Base-by-base conservation (phyloP, 148 eudicot genomes). In the Amaranthus hypochondriacus region DNA sequence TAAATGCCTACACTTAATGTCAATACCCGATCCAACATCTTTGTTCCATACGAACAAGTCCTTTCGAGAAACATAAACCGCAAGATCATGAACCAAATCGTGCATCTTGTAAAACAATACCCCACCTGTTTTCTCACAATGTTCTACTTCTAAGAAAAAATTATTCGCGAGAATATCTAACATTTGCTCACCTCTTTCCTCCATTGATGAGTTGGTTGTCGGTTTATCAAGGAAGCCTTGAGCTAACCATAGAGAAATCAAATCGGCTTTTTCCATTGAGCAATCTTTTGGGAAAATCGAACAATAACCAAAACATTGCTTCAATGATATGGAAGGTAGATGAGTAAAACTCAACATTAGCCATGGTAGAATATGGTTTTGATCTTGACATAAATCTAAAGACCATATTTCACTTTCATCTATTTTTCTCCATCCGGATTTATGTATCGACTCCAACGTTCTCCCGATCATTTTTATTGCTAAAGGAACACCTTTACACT, bases 401-500 rank as follows among this genome's bases (percentile, higher is more conserved):
- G 56, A 42, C 71, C 75, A 77, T 1, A 64, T 0, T 4, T 71
- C 49, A 42, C 69, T 68, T n/a, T 52, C 61, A 11, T 56, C 69
- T 15, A 50, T 75, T 13, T 12, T 68, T 12, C 57, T 58, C 78
- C 78, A 75, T 6, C 46, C 66, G 49, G 18, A 18, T 6, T 13
- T 3, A 60, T 58, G 2, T 10, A 7, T 48, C 28, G 63, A 10
- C 56, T 49, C 6, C 9, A 73, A n/a, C 14, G 62, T 44, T 4
- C 73, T 54, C 28, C 77, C 73, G 0, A 60, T 54, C 18, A 62
- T 57, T 68, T 54, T 62, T 10, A 78, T 73, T 1, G 81, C 77
- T 4, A 78, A 73, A n/a, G 81, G 77, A 47, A 73, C 68, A 21
- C 81, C 77, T 56, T 52, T 68, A 56, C 81, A 78, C 69, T 73